Conservation (phyloP, 75 land plant genomes). For the Larix kaempferi region DNA sequence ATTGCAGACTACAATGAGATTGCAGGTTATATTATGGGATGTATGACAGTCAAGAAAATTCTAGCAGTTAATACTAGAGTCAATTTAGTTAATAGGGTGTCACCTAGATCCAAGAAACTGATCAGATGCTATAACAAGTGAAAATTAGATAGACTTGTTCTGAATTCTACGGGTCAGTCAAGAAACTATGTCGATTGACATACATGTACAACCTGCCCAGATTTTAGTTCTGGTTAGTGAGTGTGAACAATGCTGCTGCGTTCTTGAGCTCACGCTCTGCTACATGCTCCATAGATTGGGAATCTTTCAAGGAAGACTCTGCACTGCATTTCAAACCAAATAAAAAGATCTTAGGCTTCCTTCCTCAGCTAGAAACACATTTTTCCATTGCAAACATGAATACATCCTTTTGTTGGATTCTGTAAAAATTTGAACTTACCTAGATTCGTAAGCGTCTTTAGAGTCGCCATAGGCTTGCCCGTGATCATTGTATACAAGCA, state of each 20-base stretch:
- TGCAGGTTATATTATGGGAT: too few relatives aligned
- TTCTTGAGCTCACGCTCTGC: slow-evolving; percentile 10
- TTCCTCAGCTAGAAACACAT: neutral
- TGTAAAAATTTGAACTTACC: neutral
- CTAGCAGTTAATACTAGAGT: too few relatives aligned
- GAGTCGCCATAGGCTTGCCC: neutral
- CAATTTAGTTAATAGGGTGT: too few relatives aligned
- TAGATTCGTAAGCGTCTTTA: slow-evolving; percentile 14
- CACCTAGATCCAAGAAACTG: too few relatives aligned
- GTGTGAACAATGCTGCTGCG: slow-evolving; percentile 1
- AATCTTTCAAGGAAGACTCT: slow-evolving; percentile 10
- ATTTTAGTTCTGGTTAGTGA: slow-evolving; percentile 3
- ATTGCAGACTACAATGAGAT: too few relatives aligned
- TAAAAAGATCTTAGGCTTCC: neutral
- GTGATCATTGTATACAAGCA: neutral
- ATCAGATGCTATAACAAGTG: too few relatives aligned
- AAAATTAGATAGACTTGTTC: too few relatives aligned
- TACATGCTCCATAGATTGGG: slow-evolving; percentile 6
- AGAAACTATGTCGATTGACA: too few relatives aligned
- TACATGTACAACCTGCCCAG: too few relatives aligned
- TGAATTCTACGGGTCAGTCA: too few relatives aligned
- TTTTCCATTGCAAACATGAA: neutral
- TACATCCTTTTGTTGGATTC: neutral
- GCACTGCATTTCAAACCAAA: slow-evolving; percentile 8
- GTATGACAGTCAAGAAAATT: too few relatives aligned